Conservation (phyloP, 352 stramenopile genomes). For the Phytopythium delawarense region DNA sequence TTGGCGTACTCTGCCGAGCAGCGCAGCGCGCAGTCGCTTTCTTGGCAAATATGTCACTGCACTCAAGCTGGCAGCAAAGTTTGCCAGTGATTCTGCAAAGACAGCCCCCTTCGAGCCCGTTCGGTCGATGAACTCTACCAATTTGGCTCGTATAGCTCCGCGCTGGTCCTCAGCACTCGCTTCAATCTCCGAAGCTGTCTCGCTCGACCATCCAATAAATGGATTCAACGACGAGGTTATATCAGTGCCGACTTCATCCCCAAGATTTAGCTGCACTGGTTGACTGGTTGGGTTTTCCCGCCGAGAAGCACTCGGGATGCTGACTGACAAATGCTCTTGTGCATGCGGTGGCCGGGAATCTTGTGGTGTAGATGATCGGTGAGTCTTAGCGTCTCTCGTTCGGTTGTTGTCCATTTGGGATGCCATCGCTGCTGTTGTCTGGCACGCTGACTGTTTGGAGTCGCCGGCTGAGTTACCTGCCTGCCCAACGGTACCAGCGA, state of each 20-base stretch:
- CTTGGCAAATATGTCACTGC: neutral
- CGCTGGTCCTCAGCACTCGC: neutral
- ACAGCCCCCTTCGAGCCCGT: neutral
- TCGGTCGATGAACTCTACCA: neutral
- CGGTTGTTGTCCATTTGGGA: too few species aligned
- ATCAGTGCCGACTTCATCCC: neutral
- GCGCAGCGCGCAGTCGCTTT: neutral
- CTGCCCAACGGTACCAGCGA: neutral
- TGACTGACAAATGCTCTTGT: slow-evolving; percentile 3
- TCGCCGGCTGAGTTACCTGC: neutral
- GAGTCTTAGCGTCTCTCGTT: neutral
- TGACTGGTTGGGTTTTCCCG: neutral
- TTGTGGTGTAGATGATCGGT: neutral
- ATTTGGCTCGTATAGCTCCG: neutral
- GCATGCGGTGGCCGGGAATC: neutral
- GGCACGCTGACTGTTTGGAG: neutral
- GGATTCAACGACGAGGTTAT: neutral
- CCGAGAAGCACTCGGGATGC: neutral
- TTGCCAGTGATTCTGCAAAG: neutral
- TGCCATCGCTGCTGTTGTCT: too few species aligned
- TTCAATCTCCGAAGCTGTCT: neutral
- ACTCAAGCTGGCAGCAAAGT: neutral
- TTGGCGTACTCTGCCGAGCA: neutral
- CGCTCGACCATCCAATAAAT: neutral
- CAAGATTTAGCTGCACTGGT: neutral